These are phyloP conservation scores for Pilaira anomala DNA, from an alignment of 192 early-diverging fungal genomes.

Conservation along the genomic window DNA sequence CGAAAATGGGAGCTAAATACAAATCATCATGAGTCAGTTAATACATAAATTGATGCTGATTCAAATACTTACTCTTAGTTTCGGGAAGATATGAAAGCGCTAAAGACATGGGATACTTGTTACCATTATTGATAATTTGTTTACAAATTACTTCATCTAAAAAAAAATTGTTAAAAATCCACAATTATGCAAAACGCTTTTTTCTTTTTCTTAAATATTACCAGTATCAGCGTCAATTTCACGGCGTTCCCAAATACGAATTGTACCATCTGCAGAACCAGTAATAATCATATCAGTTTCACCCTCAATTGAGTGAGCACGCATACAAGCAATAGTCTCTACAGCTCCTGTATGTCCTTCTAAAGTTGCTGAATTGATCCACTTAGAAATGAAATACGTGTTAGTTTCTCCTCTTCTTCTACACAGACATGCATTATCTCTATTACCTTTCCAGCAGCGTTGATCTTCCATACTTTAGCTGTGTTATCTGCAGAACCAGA, in stretches of 20 bases:
- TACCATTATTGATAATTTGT: slow-evolving; percentile 67
- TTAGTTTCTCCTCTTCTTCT: background rate
- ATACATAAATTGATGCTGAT: too few species aligned
- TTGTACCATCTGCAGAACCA: slow-evolving; percentile 69
- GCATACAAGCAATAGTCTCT: slow-evolving; percentile 59
- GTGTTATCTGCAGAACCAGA: slow-evolving; percentile 81
- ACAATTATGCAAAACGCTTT: slow-evolving; percentile 21
- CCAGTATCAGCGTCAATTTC: slow-evolving; percentile 37
- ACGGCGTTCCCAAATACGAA: slow-evolving; percentile 63
- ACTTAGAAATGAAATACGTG: slow-evolving; percentile 27
- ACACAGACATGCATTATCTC: background rate
- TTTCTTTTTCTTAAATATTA: slow-evolving; percentile 27
- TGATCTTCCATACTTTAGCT: slow-evolving; percentile 67
- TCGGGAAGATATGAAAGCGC: slow-evolving; percentile 67
- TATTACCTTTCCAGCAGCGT: slow-evolving; percentile 20
- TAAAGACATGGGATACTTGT: slow-evolving; percentile 65
- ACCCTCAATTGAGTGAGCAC: slow-evolving; percentile 40
- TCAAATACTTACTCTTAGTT: slow-evolving; percentile 47
- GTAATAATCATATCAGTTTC: slow-evolving; percentile 58
- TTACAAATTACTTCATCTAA: slow-evolving; percentile 52
- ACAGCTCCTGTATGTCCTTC: slow-evolving; percentile 65
- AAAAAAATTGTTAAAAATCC: background rate
- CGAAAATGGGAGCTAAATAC: slow-evolving; percentile 57
- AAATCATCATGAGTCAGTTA: slow-evolving; percentile 1
- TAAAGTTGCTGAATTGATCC: slow-evolving; percentile 66